These are phyloP conservation scores for Candida adriatica DNA, from an alignment of 805 yeast species.

Conservation along the genomic window DNA sequence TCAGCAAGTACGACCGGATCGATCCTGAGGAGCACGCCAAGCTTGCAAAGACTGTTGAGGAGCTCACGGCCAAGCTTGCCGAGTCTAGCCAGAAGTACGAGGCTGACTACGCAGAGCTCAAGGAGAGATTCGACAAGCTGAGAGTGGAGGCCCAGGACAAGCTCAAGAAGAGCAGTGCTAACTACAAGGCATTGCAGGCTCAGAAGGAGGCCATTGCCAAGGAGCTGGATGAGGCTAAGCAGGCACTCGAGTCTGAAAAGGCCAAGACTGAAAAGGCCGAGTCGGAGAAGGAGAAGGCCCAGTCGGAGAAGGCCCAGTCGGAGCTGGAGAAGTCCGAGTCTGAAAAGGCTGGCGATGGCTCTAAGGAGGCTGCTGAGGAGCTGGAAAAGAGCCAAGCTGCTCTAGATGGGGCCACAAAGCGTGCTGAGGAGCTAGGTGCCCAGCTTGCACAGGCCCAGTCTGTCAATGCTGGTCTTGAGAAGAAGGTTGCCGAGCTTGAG, in stretches of 20 bases:
- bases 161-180: slow-evolving; percentile 18
- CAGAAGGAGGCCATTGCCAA: slow-evolving; percentile 10
- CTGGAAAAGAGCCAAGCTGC: no score
- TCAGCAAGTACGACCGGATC: slow-evolving; percentile 38
- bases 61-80: slow-evolving; percentile 17
- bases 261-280: no score
- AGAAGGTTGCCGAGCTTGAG: slow-evolving; percentile 3
- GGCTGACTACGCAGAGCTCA: slow-evolving; percentile 3
- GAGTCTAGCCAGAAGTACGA: slow-evolving; percentile 2
- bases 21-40: slow-evolving; percentile 40
- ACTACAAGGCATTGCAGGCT: slow-evolving; percentile 13
- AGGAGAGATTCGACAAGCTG: slow-evolving; percentile 19
- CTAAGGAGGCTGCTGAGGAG: no score
- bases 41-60: slow-evolving; percentile 27
- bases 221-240: slow-evolving; percentile 3
- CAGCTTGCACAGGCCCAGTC: no score
- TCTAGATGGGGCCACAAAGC: no score
- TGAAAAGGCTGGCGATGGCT: no score
- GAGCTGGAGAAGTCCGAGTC: slow-evolving; percentile 3
- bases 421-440: slow-evolving; percentile 2
- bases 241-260: not conserved
- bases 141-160: slow-evolving; percentile 25
- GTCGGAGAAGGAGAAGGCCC: slow-evolving; percentile 1
- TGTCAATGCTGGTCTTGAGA: slow-evolving; percentile 2
- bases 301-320: not conserved